Percentiles rank a stretch among this genome's conserved stretches.
These are phyloP conservation scores for Piper longum DNA, from an alignment of 164 flowering plant genomes.

Conservation along the genomic window DNA sequence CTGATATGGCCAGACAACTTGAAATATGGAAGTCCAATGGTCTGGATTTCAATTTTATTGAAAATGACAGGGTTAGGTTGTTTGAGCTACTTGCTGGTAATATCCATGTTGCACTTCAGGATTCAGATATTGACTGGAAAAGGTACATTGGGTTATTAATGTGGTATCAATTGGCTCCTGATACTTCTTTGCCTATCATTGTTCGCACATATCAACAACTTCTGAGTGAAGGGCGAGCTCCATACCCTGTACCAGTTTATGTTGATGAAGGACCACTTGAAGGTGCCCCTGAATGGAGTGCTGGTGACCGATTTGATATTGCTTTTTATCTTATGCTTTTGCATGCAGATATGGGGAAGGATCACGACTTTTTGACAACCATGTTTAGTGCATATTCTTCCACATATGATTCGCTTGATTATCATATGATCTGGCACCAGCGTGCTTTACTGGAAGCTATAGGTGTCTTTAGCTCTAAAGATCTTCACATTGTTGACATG, in stretches of 20 bases:
- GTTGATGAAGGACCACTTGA: slow-evolving; percentile 65
- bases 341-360: slow-evolving; percentile 47
- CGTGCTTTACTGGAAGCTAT: slow-evolving; percentile 79
- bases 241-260: slow-evolving; percentile 72
- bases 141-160: slow-evolving; percentile 79
- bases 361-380: slow-evolving; percentile 42
- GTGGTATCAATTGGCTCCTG: slow-evolving; percentile 90
- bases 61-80: slow-evolving; percentile 59
- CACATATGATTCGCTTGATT: slow-evolving; percentile 85
- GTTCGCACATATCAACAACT: slow-evolving; percentile 58
- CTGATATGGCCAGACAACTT: slow-evolving; percentile 69
- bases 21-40: slow-evolving; percentile 74
- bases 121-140: slow-evolving; percentile 70
- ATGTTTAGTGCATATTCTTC: slow-evolving; percentile 96
- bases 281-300: slow-evolving; percentile 21
- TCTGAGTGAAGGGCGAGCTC: slow-evolving; percentile 59
- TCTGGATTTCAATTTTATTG: slow-evolving; percentile 78
- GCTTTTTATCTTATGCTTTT: slow-evolving; percentile 92
- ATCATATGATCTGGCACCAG: slow-evolving; percentile 99
- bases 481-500: slow-evolving; percentile 91
- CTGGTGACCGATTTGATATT: slow-evolving; percentile 49
- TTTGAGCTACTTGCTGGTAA: slow-evolving; percentile 86
- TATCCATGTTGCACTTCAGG: slow-evolving; percentile 52
- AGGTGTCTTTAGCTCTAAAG: slow-evolving; percentile 66
- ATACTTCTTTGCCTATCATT: slow-evolving; percentile 40